phyloP scores from a whole-genome alignment of 2,329 filamentous ascomycete species.

The Verticillium alfalfae region DNA sequence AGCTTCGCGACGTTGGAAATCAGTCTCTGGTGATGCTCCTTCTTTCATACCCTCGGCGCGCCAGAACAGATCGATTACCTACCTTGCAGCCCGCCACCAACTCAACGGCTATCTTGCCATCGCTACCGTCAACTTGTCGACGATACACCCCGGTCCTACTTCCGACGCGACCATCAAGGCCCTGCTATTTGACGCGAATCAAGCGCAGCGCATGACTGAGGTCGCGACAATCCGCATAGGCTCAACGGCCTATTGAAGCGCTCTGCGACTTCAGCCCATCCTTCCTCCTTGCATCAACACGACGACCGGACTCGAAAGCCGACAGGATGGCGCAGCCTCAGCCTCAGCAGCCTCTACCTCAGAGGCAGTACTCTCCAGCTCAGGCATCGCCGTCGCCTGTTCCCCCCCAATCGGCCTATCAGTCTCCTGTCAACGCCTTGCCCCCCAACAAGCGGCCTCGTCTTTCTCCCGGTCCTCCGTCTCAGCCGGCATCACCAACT shows the following conservation, averaged over 20 bases:
- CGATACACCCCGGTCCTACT: not conserved
- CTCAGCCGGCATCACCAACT: conserved; percentile 52
- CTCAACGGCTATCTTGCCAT: not conserved
- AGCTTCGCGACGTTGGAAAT: conserved; percentile 26
- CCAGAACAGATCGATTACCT: not conserved
- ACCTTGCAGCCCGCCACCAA: not conserved
- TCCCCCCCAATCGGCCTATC: conserved; percentile 39
- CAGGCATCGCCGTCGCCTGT: conserved; percentile 50
- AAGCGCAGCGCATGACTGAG: conserved; percentile 36
- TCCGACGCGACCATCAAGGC: conserved; percentile 4
- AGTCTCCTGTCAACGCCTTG: conserved; percentile 37
- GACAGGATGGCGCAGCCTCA: conserved; percentile 55
- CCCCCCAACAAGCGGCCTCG: conserved; percentile 71
- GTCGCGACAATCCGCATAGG: conserved; percentile 39
- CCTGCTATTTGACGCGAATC: conserved; percentile 1
- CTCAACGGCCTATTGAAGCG: conserved; percentile 40
- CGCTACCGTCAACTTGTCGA: not conserved
- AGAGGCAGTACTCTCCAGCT: conserved; percentile 56
- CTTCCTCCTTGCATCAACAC: conserved; percentile 5
- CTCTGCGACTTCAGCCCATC: conserved; percentile 4
- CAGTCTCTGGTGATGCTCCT: conserved; percentile 12
- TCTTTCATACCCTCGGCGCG: conserved; percentile 1
- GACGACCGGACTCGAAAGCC: conserved; percentile 1
- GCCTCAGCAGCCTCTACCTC: conserved; percentile 38
- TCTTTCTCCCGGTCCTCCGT: conserved; percentile 62